Conservation (phyloP, 306 rosid genomes). For the Astragalus glycyphyllos region DNA sequence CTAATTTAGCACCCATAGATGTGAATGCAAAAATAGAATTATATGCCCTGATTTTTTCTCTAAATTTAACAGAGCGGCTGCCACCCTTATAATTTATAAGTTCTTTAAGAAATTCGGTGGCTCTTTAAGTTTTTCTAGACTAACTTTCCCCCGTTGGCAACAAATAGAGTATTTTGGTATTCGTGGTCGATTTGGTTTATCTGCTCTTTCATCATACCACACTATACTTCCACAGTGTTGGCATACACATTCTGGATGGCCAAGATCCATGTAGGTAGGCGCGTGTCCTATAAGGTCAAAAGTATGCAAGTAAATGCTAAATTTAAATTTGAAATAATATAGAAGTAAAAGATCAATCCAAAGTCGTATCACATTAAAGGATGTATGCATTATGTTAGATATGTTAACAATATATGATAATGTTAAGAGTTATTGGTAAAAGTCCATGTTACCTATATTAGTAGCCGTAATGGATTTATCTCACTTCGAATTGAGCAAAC, state of each 20-base stretch:
- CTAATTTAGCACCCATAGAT: constrained; percentile 7
- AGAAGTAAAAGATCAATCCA: no score
- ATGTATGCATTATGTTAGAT: no score
- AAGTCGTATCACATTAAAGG: no score
- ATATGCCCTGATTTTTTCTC: not conserved
- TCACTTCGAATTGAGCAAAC: not conserved
- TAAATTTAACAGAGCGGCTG: not conserved
- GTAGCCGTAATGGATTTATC: not conserved
- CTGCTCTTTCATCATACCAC: not conserved
- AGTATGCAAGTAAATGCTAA: not conserved
- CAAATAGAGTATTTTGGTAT: not conserved
- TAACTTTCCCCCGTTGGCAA: not conserved
- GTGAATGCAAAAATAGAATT: constrained; percentile 15
- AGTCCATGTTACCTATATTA: no score
- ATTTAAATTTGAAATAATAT: no score
- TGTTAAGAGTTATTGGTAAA: no score
- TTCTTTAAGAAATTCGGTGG: not conserved
- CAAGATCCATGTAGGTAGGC: not conserved
- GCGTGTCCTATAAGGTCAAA: no score
- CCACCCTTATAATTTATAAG: not conserved
- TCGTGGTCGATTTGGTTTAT: not conserved
- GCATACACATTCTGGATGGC: not conserved
- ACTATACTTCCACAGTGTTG: not conserved
- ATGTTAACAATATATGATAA: no score
- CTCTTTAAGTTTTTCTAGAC: not conserved